Evolutionary conservation across 2,329 filamentous ascomycete species (phyloP), one percentile per base, ranked within the genome.

Genomic region (Phialemoniopsis sp.): DNA sequence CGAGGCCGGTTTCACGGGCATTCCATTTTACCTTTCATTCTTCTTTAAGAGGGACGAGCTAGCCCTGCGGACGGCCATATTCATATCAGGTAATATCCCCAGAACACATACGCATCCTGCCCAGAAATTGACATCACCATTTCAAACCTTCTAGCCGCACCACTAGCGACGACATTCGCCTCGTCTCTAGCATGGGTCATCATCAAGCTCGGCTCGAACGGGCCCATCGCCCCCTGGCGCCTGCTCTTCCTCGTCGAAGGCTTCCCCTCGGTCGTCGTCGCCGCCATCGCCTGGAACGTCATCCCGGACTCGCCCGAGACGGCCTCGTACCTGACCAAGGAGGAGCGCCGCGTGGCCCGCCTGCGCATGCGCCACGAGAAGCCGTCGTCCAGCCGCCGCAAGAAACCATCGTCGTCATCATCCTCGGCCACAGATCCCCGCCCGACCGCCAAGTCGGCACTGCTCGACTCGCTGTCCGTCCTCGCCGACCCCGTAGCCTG

Each of bases 181-280:
- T 87, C 87, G 30, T 83, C 76, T 8, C 69, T 95, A 4, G 89
- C 89, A 8, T 89, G 85, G 82, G 54, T 81, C 16, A 91, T 95
- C 45, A 76, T 89, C 37, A 80, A 78, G 51, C 52, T 89, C 13
- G 87, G 80, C 37, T 65, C 77, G 35, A 54, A 71, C 44, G 69
- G 76, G 2, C 85, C 85, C 13, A 82, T 95, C 36, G 85, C 87
- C 1, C 80, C 86, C 4, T 95, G 89, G 89, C 77, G 89, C n/a
- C 72, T 90, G 3, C 70, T 95, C 19, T 94, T 95, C 54, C 72
- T 95, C 8, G 51, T 91, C 12, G 89, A 95, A 59, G 89, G 89
- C 2, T 91, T 94, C 44, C 89, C 89, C 2, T 89, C 85, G 18
- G 75, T 94, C 32, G 45, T 95, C 8, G 77, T 87, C 12, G 82